Evolutionary conservation across 306 rosid species (phyloP).

Genomic region (Lotus japonicus): DNA sequence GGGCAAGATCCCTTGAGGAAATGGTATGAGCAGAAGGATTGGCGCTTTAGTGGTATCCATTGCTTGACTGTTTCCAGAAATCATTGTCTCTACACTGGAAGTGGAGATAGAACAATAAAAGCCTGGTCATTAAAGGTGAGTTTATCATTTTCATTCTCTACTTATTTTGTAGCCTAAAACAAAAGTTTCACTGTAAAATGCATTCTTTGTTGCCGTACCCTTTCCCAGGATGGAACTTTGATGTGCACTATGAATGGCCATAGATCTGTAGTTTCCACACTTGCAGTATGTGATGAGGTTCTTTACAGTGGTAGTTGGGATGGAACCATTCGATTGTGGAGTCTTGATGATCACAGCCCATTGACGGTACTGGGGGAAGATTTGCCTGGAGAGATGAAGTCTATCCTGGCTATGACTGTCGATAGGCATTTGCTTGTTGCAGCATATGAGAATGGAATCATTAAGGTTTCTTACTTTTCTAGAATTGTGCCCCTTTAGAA

Average conservation of each 20-base stretch:
- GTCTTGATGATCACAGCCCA: conserved; percentile 71
- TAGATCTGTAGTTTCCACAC: conserved; percentile 77
- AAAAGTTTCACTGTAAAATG: conserved; percentile 1
- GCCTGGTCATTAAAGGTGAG: conserved; percentile 75
- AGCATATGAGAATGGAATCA: conserved; percentile 68
- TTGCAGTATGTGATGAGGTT: conserved; percentile 54
- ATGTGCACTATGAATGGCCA: conserved; percentile 79
- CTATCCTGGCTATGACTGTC: conserved; percentile 57
- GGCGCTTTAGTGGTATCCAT: conserved; percentile 96
- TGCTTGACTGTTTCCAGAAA: conserved; percentile 51
- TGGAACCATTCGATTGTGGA: conserved; percentile 89
- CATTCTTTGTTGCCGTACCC: conserved; percentile 18
- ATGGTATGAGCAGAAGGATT: conserved; percentile 81
- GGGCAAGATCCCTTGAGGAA: conserved; percentile 60
- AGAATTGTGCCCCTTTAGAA: conserved; percentile 1
- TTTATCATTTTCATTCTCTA: conserved; percentile 7
- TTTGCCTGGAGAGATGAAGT: conserved; percentile 38
- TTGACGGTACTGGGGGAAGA: conserved; percentile 76
- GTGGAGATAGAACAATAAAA: conserved; percentile 87
- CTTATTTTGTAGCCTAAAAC: background rate
- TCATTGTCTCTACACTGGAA: conserved; percentile 63
- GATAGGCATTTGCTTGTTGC: conserved; percentile 64
- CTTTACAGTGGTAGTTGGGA: conserved; percentile 99
- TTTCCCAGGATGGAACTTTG: conserved; percentile 63
- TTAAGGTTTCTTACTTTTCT: conserved; percentile 53